These are phyloP conservation scores for Arthonia radiata DNA, from an alignment of 495 filamentous ascomycete species.

Conservation along the genomic window DNA sequence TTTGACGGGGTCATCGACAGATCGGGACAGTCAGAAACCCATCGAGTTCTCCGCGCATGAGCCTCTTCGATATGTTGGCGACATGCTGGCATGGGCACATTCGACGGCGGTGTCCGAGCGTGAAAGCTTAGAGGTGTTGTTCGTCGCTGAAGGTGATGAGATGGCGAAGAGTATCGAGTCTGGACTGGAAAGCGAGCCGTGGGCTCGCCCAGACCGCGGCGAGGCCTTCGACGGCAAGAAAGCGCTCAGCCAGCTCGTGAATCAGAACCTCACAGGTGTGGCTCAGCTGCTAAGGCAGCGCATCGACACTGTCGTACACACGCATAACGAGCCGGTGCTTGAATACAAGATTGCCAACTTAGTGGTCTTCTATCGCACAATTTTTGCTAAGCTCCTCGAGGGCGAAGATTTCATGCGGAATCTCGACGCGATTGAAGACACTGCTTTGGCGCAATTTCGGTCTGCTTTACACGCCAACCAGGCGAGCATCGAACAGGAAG, in stretches of 20 bases:
- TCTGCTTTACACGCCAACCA: too few relatives aligned
- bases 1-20: conserved; percentile 39
- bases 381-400: conserved; percentile 58
- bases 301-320: conserved; percentile 74
- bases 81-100: conserved; percentile 96
- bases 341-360: conserved; percentile 79
- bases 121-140: conserved; percentile 76
- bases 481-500: too few relatives aligned
- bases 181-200: conserved; percentile 67
- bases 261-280: conserved; percentile 59
- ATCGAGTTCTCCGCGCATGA: conserved; percentile 91
- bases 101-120: conserved; percentile 81
- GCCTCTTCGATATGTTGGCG: conserved; percentile 73
- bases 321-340: conserved; percentile 68
- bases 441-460: too few relatives aligned
- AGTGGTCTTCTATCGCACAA: conserved; percentile 66
- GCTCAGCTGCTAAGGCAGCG: conserved; percentile 55
- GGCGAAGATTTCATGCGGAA: too few relatives aligned
- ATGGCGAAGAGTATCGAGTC: conserved; percentile 67
- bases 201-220: conserved; percentile 28
- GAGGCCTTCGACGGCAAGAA: conserved; percentile 52
- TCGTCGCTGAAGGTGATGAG: conserved; percentile 78
- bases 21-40: conserved; percentile 44
- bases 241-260: conserved; percentile 69
- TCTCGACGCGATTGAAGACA: too few relatives aligned